Evolutionary conservation across 2,329 filamentous ascomycete genomes (phyloP), one percentile per base, ranked within the genome.

Genomic region (Ophiocordyceps australis): DNA sequence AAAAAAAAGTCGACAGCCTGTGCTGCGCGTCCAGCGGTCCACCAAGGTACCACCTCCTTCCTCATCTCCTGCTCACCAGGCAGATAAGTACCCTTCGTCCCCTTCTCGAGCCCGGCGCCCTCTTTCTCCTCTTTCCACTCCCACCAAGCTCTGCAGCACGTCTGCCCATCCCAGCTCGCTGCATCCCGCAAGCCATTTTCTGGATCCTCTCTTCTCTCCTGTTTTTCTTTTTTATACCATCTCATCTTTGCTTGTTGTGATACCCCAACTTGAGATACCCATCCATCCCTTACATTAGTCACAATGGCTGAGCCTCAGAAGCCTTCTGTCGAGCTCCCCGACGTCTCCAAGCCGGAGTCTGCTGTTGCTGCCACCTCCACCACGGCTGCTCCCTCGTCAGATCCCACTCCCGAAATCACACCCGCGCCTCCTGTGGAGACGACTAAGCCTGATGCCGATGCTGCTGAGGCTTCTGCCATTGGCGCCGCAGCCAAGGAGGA

Each of bases 231-330:
- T 52, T 50, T 46, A 49, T 50, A 48, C 45, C 43, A 35, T 43
- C 41, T 26, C 40, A 41, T 44, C 47, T 50, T 50, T 53, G 45
- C 48, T 50, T 52, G 43, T 54, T 56, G 54, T 61, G 59, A 63
- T 64, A 62, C 59, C 57, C 48, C 41, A 43, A 45, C 52, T 49
- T 46, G 42, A 48, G 44, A 53, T 46, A 47, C 43, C 47, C n/a
- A n/a, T n/a, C n/a, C n/a, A n/a, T n/a, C 45, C 46, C 45, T 49
- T 49, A 41, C 48, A 44, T 9, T 38, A 47, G 46, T 50, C 59
- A 65, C 43, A 62, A 81, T 81, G 75, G 71, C 77, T 57, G 75
- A 81, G 46, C 62, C 59, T 52, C 65, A 72, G 54, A 81, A 82
- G 61, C 65, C 73, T 47, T 60, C 66, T 42, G 72, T 38, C 17